These are phyloP conservation scores for Fusarium fujikuroi DNA, from an alignment of 2,329 filamentous ascomycete species.

Conservation along the genomic window DNA sequence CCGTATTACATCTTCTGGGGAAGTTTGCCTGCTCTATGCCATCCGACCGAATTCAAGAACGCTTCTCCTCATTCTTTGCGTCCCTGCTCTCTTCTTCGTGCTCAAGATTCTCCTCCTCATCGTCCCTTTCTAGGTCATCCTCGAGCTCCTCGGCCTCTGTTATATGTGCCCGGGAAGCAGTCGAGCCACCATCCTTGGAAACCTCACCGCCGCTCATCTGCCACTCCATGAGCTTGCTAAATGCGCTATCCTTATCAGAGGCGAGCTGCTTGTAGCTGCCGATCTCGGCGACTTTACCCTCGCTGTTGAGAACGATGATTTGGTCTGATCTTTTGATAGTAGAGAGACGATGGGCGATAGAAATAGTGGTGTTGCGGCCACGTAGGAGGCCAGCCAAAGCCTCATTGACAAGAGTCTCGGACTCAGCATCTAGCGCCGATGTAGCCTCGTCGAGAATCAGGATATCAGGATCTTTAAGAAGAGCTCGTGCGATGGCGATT, in stretches of 20 bases:
- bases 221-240: constrained; percentile 98
- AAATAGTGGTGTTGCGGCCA: constrained; percentile 95
- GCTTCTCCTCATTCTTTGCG: constrained; percentile 33
- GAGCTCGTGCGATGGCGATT: constrained; percentile 93
- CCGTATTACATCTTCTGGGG: constrained; percentile 34
- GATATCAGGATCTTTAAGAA: constrained; percentile 96
- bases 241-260: constrained; percentile 79
- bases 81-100: constrained; percentile 44
- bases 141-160: constrained; percentile 65
- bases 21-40: constrained; percentile 7
- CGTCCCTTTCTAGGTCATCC: constrained; percentile 57
- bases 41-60: constrained; percentile 20
- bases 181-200: constrained; percentile 52
- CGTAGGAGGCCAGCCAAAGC: constrained; percentile 83
- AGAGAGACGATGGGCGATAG: constrained; percentile 93
- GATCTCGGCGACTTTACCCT: constrained; percentile 91
- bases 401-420: constrained; percentile 94
- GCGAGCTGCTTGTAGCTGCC: constrained; percentile 85
- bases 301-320: constrained; percentile 88
- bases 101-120: constrained; percentile 49
- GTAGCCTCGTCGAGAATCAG: constrained; percentile 97
- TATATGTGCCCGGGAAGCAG: constrained; percentile 53
- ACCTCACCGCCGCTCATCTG: constrained; percentile 89
- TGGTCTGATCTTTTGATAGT: constrained; percentile 96
- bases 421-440: constrained; percentile 94